phyloP scores from a whole-genome alignment of 352 stramenopile species.

The Phytophthora sp. region DNA sequence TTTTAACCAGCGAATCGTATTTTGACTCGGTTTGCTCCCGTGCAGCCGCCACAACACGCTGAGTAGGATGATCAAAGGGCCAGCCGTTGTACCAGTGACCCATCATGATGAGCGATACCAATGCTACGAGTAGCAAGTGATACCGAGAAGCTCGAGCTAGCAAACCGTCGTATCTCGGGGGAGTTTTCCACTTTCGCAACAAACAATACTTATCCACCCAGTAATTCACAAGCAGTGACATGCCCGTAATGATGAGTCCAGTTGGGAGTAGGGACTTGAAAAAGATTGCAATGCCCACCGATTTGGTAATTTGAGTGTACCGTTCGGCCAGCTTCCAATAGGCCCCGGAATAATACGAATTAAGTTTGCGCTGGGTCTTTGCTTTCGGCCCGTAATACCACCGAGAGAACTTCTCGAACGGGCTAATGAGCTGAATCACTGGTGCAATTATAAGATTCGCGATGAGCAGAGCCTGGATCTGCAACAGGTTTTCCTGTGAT shows the following conservation, averaged over 20 bases:
- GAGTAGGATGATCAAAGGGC: conserved; percentile 62
- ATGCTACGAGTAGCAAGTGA: conserved; percentile 66
- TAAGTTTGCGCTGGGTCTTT: conserved; percentile 80
- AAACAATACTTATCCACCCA: conserved; percentile 88
- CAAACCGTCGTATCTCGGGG: conserved; percentile 63
- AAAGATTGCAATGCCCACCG: conserved; percentile 67
- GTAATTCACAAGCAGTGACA: conserved; percentile 80
- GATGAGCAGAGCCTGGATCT: conserved; percentile 80
- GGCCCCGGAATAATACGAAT: conserved; percentile 74
- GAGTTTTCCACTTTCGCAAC: conserved; percentile 76
- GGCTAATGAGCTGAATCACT: conserved; percentile 63
- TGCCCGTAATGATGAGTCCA: conserved; percentile 63
- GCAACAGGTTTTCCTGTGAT: conserved; percentile 68
- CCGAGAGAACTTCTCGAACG: conserved; percentile 55
- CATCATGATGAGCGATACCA: conserved; percentile 78
- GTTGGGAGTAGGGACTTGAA: conserved; percentile 72
- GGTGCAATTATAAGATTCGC: conserved; percentile 80
- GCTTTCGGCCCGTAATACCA: conserved; percentile 52
- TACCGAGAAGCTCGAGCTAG: conserved; percentile 69
- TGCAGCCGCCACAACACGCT: conserved; percentile 38
- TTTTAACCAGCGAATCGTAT: conserved; percentile 40
- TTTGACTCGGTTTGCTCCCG: conserved; percentile 35
- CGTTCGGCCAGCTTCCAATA: conserved; percentile 73
- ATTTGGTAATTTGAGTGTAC: conserved; percentile 76
- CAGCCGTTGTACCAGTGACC: conserved; percentile 83